A percentile compares a stretch with the other conserved stretches of the same genome.
Conservation (phyloP, 331 rosid species). For the Phaseolus coccineus region DNA sequence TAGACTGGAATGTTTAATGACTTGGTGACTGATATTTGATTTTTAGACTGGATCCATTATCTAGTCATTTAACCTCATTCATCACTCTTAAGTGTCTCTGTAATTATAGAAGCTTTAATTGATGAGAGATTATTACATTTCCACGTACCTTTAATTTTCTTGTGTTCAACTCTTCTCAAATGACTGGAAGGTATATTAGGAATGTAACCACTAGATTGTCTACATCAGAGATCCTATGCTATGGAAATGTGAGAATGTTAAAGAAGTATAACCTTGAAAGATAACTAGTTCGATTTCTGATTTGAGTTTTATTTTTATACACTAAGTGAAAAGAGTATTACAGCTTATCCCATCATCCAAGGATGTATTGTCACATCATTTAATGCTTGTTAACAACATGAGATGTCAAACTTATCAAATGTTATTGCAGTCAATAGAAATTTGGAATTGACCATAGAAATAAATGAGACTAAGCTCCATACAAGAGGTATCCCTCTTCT, state of each 20-base stretch:
- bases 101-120: not conserved
- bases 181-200: conserved; percentile 11
- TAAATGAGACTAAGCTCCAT: conserved; percentile 22
- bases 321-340: conserved; percentile 26
- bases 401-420: not conserved
- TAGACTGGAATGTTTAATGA: conserved; percentile 4
- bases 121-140: conserved; percentile 20
- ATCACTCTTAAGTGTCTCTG: not conserved
- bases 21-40: conserved; percentile 2
- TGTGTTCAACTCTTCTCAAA: conserved; percentile 3
- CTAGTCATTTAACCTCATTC: not conserved
- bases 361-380: not conserved
- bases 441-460: conserved; percentile 12
- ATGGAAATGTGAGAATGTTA: conserved; percentile 30
- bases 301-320: conserved; percentile 19
- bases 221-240: not conserved
- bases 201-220: conserved; percentile 16
- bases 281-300: conserved; percentile 19
- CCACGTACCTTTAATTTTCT: not conserved
- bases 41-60: conserved; percentile 19
- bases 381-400: conserved; percentile 3
- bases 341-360: conserved; percentile 15
- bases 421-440: conserved; percentile 10
- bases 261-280: conserved; percentile 28
- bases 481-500: not conserved